Evolutionary conservation across 2,329 filamentous ascomycete genomes (phyloP), one percentile per base, ranked within the genome.

Genomic region (Blumeriella jaapii): DNA sequence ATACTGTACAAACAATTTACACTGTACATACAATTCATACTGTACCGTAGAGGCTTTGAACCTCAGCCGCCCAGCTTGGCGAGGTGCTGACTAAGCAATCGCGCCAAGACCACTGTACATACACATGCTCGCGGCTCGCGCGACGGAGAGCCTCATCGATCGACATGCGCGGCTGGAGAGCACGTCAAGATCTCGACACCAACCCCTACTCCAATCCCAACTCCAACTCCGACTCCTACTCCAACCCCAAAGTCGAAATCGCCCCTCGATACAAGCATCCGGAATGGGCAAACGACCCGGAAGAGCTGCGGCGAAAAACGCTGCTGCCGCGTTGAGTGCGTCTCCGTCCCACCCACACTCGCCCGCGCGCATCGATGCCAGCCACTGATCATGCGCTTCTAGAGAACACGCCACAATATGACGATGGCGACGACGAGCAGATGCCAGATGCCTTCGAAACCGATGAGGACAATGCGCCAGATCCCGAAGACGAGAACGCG

Each of bases 271-370:
- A 34, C n/a, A 33, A 30, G 26, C 33, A 7, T 5, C 22, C 13
- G 33, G 13, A 14, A 57, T 57, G 55, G 63, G 64, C 44, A 62
- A 63, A 55, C 59, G 67, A 54, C 67, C 66, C 45, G 67, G 67
- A 43, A 64, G 67, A 57, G 65, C 67, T 46, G 67, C 67, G 43
- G 67, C 66, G 29, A 68, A 65, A 56, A 65, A 64, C 53, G 66
- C 67, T 41, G 64, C 66, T 42, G 66, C 65, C 44, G 67, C 67
- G 45, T 57, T 70, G 47, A 66, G 67, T 70, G 59, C 53, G 65
- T 59, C 37, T 42, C 33, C 40, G 16, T 29, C 13, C 18, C 23
- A 10, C 8, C 42, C 3, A 42, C 14, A 25, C 23, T 35, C n/a
- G n/a, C n/a, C n/a, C 35, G 30, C 42, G 45, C 43, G 45, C 45